phyloP scores from a whole-genome alignment of 2,329 filamentous ascomycete species.

The Neonectria ditissima region DNA sequence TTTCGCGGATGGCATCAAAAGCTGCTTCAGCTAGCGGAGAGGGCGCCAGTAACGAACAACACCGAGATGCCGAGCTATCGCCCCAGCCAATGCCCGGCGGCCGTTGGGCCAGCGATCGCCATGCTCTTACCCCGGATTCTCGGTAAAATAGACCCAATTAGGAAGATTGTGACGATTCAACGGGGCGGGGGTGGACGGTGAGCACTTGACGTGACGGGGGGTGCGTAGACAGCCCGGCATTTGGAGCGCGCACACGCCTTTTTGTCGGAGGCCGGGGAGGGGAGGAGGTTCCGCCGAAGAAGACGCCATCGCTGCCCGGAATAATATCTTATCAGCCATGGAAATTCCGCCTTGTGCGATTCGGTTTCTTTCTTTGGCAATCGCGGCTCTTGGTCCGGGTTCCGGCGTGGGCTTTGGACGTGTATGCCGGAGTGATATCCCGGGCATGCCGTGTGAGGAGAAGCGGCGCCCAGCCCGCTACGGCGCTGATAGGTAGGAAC shows the following conservation, averaged over 20 bases:
- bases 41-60: slow-evolving; percentile 10
- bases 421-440: neutral
- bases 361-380: too few relatives aligned
- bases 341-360: neutral
- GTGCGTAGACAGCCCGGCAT: too few relatives aligned
- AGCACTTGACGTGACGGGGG: too few relatives aligned
- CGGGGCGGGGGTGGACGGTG: too few relatives aligned
- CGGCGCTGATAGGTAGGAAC: slow-evolving; percentile 1
- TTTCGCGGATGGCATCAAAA: slow-evolving; percentile 15
- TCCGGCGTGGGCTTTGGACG: neutral
- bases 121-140: slow-evolving; percentile 23
- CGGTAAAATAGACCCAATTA: slow-evolving; percentile 22
- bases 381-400: neutral
- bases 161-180: slow-evolving; percentile 12
- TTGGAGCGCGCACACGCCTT: neutral
- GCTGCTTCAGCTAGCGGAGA: slow-evolving; percentile 15
- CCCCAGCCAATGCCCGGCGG: slow-evolving; percentile 18
- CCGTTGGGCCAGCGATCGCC: slow-evolving; percentile 4
- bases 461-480: too few relatives aligned
- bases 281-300: too few relatives aligned
- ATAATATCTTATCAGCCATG: neutral
- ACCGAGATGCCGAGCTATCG: slow-evolving; percentile 46
- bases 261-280: neutral
- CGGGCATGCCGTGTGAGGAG: neutral
- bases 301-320: too few relatives aligned